Percentiles rank a stretch among this genome's conserved stretches.
Evolutionary conservation across 768 basidiomycete genomes (phyloP).

Genomic region (Pleurotus platypus): DNA sequence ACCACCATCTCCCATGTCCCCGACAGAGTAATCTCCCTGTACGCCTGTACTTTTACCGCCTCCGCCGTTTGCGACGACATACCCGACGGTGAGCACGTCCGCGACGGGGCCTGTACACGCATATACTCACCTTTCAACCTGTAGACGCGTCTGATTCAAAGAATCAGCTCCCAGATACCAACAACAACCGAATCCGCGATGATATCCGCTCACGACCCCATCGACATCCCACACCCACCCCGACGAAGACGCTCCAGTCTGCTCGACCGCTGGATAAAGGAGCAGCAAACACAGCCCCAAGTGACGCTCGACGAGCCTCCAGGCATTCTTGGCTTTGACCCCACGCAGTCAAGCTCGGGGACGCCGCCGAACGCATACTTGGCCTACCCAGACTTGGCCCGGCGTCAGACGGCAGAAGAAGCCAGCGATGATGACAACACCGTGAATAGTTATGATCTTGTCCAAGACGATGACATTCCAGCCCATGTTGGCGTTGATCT

Average conservation of each 20-base stretch:
- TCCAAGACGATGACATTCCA: slow-evolving; percentile 51
- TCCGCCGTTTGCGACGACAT: not conserved
- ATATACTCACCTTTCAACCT: not conserved
- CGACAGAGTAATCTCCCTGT: not conserved
- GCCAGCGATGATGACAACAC: slow-evolving; percentile 27
- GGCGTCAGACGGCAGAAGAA: slow-evolving; percentile 15
- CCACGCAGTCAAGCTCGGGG: slow-evolving; percentile 14
- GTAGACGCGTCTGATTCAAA: slow-evolving; percentile 2
- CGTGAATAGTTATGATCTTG: slow-evolving; percentile 43
- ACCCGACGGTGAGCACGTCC: not conserved
- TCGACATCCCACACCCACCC: slow-evolving; percentile 44
- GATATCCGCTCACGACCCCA: slow-evolving; percentile 44
- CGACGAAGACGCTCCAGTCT: slow-evolving; percentile 44
- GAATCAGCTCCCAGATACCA: not conserved
- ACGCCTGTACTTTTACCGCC: not conserved
- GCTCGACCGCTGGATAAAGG: slow-evolving; percentile 52
- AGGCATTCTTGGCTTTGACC: slow-evolving; percentile 7
- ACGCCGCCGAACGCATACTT: slow-evolving; percentile 34
- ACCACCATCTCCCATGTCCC: slow-evolving; percentile 7
- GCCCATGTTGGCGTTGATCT: slow-evolving; percentile 10
- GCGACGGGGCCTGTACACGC: not conserved
- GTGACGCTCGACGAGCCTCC: slow-evolving; percentile 4
- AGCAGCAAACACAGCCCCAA: slow-evolving; percentile 32
- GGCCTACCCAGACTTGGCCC: slow-evolving; percentile 37
- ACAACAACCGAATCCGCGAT: slow-evolving; percentile 14